Evolutionary conservation across 2,329 filamentous ascomycete species (phyloP), one percentile per base, ranked within the genome.

Genomic region (Aspergillus brasiliensis): DNA sequence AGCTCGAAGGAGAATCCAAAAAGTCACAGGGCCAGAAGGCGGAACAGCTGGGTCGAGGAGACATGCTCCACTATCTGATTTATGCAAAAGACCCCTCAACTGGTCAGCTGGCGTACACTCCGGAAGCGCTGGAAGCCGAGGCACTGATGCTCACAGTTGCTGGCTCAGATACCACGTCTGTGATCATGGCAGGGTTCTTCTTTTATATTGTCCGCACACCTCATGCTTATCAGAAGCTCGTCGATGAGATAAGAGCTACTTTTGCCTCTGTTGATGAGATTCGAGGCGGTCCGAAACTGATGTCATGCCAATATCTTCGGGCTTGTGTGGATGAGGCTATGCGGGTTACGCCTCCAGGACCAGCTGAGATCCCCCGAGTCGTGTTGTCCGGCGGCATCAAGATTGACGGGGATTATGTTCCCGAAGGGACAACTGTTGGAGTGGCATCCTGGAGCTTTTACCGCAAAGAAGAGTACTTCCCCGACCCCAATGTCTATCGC

Each of bases 101-200:
- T 8, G 55, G 55, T 13, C 46, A 51, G 11, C 55, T 15, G 2
- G 55, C 46, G 6, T 57, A 57, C 31, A 51, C 46, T n/a, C 46
- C 17, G 7, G 44, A 51, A 19, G 55, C 55, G 6, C 55, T 57
- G 2, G 55, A 51, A 28, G 54, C 54, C 10, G 55, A 57, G n/a
- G 46, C 46, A 6, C 21, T 57, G 2, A 44, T 49, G 46, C 46
- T 57, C 5, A 57, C 55, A 21, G 42, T 57, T 10, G 55, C 55
- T 23, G 55, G 55, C 21, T 57, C 55, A 10, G 80, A 82, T 58
- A 81, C 80, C 0, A 80, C 78, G 0, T 78, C 79, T 0, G 79
- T 78, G 0, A 65, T 73, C 2, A 67, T 82, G 2, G 65, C 73
- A 0, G 79, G 78, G 0, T 64, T 71, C 0, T 77, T 76, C 0